Base-by-base conservation (phyloP, 2,329 filamentous ascomycete genomes). In the Calonectria pseudoturangicola region DNA sequence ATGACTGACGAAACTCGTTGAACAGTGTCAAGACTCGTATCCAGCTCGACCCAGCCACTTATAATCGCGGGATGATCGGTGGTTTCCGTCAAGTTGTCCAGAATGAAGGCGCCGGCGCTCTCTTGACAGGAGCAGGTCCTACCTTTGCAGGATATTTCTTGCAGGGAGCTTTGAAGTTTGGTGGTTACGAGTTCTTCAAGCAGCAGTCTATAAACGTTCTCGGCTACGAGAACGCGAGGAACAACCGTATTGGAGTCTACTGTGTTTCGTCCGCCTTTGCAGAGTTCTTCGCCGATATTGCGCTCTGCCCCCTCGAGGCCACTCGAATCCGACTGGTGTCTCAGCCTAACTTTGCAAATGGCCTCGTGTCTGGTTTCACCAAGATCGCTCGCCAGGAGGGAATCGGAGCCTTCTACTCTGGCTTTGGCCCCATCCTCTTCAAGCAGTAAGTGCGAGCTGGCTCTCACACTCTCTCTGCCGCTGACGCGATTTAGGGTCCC, bases 321-420 rank as follows among this genome's bases (percentile, higher is more conserved):
- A 97, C 95, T 86, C 94, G 95, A 91, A 97, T 97, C 84, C 95
- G 95, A 91, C 93, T 97, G 83, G 95, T 97, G 79, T 96, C 94
- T 72, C 91, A 97, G 87, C 95, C 95, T 77, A 36, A 36, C n/a
- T 58, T 58, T 33, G 54, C 54, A n/a, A 39, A 8, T 10, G 54
- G 54, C 10, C 33, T 58, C 4, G 54, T 58, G 7, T 58, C 54
- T 39, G 54, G 54, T 3, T 58, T 58, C 16, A 16, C 54, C 30
- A 58, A 58, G n/a, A 58, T 58, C 5, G 54, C 54, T 13, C 30
- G 54, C 13, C 54, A 58, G 33, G 54, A 58, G n/a, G 54, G 54
- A 21, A 58, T 58, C 13, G 54, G 54, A 1, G 54, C 54, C 7
- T 58, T 58, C n/a, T 58, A 58, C n/a, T 58, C 54, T 58, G 54